Conservation (phyloP, 768 basidiomycete genomes). For the Tylopilus subfusipes region DNA sequence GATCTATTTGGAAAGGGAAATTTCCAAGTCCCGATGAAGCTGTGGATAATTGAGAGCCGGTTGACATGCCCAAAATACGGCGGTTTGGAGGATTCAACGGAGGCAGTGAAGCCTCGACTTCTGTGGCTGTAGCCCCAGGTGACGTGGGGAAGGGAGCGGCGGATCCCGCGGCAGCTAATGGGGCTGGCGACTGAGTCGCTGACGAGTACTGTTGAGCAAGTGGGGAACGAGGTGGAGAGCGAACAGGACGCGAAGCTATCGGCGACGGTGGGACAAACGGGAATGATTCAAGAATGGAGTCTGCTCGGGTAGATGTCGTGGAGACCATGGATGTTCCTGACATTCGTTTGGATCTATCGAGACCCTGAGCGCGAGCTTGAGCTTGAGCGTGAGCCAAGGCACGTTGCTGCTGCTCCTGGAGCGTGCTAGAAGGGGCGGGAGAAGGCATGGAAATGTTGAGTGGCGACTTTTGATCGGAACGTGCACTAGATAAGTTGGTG, state of each 20-base stretch:
- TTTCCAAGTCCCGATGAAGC: conserved; percentile 78
- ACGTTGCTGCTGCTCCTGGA: conserved; percentile 67
- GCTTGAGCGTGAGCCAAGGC: conserved; percentile 62
- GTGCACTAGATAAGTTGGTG: conserved; percentile 44
- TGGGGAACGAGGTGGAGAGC: conserved; percentile 74
- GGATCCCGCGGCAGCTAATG: background rate
- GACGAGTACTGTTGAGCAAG: conserved; percentile 55
- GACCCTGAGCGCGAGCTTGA: conserved; percentile 51
- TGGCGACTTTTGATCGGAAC: conserved; percentile 41
- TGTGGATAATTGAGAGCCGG: conserved; percentile 72
- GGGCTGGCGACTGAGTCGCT: conserved; percentile 11
- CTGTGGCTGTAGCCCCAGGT: conserved; percentile 18
- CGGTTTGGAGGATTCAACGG: conserved; percentile 47
- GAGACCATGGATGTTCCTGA: conserved; percentile 67
- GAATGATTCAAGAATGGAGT: conserved; percentile 84
- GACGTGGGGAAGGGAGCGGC: background rate
- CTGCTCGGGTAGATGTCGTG: conserved; percentile 67
- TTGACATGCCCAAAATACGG: conserved; percentile 65
- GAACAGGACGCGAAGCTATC: conserved; percentile 74
- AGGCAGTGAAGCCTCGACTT: conserved; percentile 33
- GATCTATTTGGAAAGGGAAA: conserved; percentile 85
- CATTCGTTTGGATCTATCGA: conserved; percentile 45
- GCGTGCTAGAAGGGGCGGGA: conserved; percentile 29
- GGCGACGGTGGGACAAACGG: conserved; percentile 89
- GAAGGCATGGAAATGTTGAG: conserved; percentile 60